Evolutionary conservation across 768 basidiomycete genomes (phyloP), one percentile per base, ranked within the genome.

Genomic region (Amanita pallidorosea): DNA sequence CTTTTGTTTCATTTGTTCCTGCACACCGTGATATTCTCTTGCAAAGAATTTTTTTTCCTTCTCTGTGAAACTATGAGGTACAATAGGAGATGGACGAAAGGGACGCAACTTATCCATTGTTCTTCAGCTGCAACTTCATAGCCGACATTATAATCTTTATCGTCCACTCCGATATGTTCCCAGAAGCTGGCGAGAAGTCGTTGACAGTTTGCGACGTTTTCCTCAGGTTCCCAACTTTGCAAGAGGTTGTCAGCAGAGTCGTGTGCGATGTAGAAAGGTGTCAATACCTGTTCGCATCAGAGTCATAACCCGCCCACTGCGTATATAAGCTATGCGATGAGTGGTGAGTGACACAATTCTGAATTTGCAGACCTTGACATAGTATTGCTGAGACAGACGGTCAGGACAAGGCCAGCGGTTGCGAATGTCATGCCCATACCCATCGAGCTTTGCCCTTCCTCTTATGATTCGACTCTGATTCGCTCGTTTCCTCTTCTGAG

Each of bases 211-310:
- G 60, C 56, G 12, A 88, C 69, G 59, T 88, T 84, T 6, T 63
- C 65, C 46, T 70, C 64, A 9, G 85, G 85, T 53, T 87, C 85
- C 85, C 85, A 87, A 57, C 85, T 87, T 22, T n/a, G 54, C 12
- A 13, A 55, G 18, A 25, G 38, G 54, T 34, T n/a, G 27, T 49
- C 45, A 52, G 29, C 23, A 20, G 37, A 34, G 35, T n/a, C 5
- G 29, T 47, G 38, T 5, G 12, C 36, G n/a, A 15, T 17, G 48
- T 17, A 20, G 13, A 33, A 13, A 7, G 13, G 27, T 27, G 49
- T 29, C 51, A 36, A 67, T 55, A 81, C 85, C 71, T 84, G 54
- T 85, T 74, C 1, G 71, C 68, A 27, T 71, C 72, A 0, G 76
- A 75, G 46, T 61, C 66, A 59, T 85, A 88, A 7, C 74, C 76